Evolutionary conservation across 2,329 filamentous ascomycete genomes (phyloP).

Genomic region (Alternaria hordeiaustralica): DNA sequence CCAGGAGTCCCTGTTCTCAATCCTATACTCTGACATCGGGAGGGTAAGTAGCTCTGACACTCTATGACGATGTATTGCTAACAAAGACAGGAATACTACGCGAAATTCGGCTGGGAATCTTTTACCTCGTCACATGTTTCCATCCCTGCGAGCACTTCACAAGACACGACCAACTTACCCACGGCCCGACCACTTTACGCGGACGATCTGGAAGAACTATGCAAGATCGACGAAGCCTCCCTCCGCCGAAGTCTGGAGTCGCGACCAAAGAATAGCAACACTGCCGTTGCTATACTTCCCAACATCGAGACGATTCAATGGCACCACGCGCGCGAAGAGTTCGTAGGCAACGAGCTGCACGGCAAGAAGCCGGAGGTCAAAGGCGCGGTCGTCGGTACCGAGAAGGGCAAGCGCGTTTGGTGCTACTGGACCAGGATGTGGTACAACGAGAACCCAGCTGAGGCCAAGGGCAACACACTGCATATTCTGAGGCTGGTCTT

Average conservation of each 20-base stretch:
- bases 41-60: slow-evolving; percentile 60
- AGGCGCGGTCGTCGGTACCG: slow-evolving; percentile 69
- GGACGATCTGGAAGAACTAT: slow-evolving; percentile 66
- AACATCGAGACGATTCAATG: slow-evolving; percentile 72
- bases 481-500: slow-evolving; percentile 73
- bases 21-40: slow-evolving; percentile 87
- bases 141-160: slow-evolving; percentile 17
- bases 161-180: slow-evolving; percentile 16
- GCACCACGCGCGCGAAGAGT: slow-evolving; percentile 83
- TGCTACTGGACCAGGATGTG: slow-evolving; percentile 74
- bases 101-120: slow-evolving; percentile 75
- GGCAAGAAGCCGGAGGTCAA: slow-evolving; percentile 65
- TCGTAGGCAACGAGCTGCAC: slow-evolving; percentile 71
- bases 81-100: slow-evolving; percentile 85
- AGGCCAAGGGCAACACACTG: slow-evolving; percentile 68
- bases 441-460: slow-evolving; percentile 61
- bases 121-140: slow-evolving; percentile 74
- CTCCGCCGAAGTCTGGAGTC: slow-evolving; percentile 62
- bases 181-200: slow-evolving; percentile 59
- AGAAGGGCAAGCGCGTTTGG: slow-evolving; percentile 68
- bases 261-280: slow-evolving; percentile 51
- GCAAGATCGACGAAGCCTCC: slow-evolving; percentile 68
- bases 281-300: slow-evolving; percentile 70
- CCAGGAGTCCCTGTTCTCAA: slow-evolving; percentile 66
- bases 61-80: slow-evolving; percentile 55